phyloP scores from a whole-genome alignment of 2,329 filamentous ascomycete genomes.

The Helminthosporium solani region DNA sequence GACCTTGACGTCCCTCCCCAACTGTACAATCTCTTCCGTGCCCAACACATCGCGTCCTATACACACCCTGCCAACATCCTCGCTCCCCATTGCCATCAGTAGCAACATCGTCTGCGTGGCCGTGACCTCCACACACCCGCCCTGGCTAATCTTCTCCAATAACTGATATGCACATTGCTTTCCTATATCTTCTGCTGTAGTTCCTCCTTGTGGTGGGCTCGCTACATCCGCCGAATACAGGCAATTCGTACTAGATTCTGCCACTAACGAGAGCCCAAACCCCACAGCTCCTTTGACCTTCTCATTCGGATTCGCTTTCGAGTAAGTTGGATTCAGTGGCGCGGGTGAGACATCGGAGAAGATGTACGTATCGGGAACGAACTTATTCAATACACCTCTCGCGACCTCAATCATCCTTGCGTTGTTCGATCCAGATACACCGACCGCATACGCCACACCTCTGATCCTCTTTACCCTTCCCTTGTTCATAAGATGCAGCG shows the following conservation, averaged over 20 bases:
- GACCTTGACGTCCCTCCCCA: conserved; percentile 81
- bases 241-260: conserved; percentile 84
- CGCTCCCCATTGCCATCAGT: conserved; percentile 96
- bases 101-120: conserved; percentile 75
- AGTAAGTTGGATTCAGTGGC: conserved; percentile 65
- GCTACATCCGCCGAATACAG: conserved; percentile 84
- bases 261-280: conserved; percentile 86
- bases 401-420: conserved; percentile 91
- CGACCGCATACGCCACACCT: conserved; percentile 90
- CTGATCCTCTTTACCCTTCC: conserved; percentile 85
- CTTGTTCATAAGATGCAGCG: conserved; percentile 80
- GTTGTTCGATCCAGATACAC: conserved; percentile 90
- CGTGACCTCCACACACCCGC: conserved; percentile 75
- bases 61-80: conserved; percentile 86
- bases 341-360: conserved; percentile 68
- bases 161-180: conserved; percentile 85
- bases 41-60: conserved; percentile 80
- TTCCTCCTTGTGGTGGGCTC: conserved; percentile 73
- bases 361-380: conserved; percentile 88
- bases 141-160: conserved; percentile 76
- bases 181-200: conserved; percentile 87
- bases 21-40: conserved; percentile 73
- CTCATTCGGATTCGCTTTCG: conserved; percentile 61
- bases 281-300: conserved; percentile 73
- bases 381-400: conserved; percentile 76